Conservation (phyloP, 345 rosid species). For the Moringa oleifera region DNA sequence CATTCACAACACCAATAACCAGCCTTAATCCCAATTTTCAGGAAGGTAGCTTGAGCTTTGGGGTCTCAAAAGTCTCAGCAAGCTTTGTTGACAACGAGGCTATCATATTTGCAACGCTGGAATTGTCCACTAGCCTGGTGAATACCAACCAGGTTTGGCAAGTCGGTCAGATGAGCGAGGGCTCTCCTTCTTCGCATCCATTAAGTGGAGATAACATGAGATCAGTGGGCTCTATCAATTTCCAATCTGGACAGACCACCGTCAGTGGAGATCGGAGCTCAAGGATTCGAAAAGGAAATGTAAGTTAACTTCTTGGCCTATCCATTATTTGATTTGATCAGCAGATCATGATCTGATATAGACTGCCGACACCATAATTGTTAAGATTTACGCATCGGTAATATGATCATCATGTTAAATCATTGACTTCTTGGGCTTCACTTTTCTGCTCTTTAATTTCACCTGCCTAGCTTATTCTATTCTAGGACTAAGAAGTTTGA, state of each 20-base stretch:
- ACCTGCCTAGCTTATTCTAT: no score
- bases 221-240: slow-evolving; percentile 37
- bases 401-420: no score
- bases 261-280: slow-evolving; percentile 26
- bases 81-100: slow-evolving; percentile 26
- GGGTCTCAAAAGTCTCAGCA: slow-evolving; percentile 32
- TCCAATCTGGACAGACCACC: slow-evolving; percentile 38
- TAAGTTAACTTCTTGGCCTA: slow-evolving; percentile 31
- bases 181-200: background rate
- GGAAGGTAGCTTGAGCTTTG: slow-evolving; percentile 34
- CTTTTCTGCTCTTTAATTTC: no score
- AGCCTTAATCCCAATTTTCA: background rate
- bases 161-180: slow-evolving; percentile 37
- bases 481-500: no score
- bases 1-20: slow-evolving; percentile 32
- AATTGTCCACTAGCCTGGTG: slow-evolving; percentile 22
- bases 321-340: background rate
- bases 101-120: slow-evolving; percentile 61
- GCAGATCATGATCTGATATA: no score
- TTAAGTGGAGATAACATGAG: slow-evolving; percentile 14
- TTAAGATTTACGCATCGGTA: no score
- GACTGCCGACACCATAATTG: no score
- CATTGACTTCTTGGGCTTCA: no score
- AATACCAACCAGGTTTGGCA: slow-evolving; percentile 64
- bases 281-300: slow-evolving; percentile 54